phyloP scores from a whole-genome alignment of 2,329 filamentous ascomycete genomes.

The Monosporascus sp. region DNA sequence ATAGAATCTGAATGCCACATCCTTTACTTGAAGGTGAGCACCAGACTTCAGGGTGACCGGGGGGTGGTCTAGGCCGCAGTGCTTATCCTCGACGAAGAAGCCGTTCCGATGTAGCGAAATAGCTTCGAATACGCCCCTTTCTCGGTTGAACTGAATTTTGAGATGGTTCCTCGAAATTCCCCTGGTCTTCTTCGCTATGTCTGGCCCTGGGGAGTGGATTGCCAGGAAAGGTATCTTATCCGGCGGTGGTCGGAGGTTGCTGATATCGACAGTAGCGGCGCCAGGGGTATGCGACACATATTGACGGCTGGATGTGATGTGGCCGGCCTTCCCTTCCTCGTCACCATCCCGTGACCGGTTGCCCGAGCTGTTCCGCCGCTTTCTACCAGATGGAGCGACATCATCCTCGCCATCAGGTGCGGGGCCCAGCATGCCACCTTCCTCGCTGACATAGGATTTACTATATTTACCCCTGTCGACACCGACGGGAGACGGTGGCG shows the following conservation, averaged over 20 bases:
- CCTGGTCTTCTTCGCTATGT: constrained; percentile 60
- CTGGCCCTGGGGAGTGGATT: constrained; percentile 65
- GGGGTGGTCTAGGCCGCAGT: constrained; percentile 44
- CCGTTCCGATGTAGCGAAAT: constrained; percentile 60
- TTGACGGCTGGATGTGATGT: constrained; percentile 52
- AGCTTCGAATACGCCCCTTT: constrained; percentile 61
- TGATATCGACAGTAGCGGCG: constrained; percentile 55
- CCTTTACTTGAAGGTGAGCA: constrained; percentile 66
- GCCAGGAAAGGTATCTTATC: constrained; percentile 61
- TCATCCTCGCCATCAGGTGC: constrained; percentile 53
- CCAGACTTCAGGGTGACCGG: constrained; percentile 58
- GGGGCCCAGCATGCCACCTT: constrained; percentile 63
- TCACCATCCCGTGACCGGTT: constrained; percentile 40
- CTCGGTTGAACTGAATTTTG: constrained; percentile 65
- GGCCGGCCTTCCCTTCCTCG: constrained; percentile 33
- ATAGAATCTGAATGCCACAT: constrained; percentile 62
- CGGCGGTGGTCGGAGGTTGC: constrained; percentile 55
- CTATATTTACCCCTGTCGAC: constrained; percentile 51
- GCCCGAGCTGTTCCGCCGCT: constrained; percentile 39
- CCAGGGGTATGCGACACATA: constrained; percentile 57
- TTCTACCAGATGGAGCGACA: constrained; percentile 35
- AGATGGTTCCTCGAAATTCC: constrained; percentile 71
- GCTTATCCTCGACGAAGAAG: constrained; percentile 60
- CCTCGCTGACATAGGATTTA: constrained; percentile 64
- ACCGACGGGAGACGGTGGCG: constrained; percentile 45